A percentile compares a stretch with the other conserved stretches of the same genome.
Conservation (phyloP, 164 flowering plant genomes). For the Cinnamomum micranthum region DNA sequence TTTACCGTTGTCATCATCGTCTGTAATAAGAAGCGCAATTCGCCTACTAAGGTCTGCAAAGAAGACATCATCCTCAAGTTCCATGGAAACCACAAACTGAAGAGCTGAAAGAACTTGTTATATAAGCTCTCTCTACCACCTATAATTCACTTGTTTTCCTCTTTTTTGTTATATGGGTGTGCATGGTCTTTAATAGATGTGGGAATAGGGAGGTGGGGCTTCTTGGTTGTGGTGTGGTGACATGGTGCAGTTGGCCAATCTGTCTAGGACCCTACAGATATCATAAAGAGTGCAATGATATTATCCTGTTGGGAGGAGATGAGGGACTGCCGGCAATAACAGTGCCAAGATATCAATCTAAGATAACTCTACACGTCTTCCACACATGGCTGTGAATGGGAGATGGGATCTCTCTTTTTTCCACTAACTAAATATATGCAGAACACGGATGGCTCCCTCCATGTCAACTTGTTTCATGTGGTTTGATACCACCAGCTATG, state of each 20-base stretch:
- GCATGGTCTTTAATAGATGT: conserved; percentile 28
- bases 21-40: conserved; percentile 78
- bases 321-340: conserved; percentile 35
- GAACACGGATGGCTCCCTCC: background rate
- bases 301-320: conserved; percentile 45
- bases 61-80: conserved; percentile 64
- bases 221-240: conserved; percentile 46
- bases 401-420: conserved; percentile 1
- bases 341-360: conserved; percentile 40
- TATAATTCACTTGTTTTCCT: background rate
- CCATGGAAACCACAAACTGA: conserved; percentile 24
- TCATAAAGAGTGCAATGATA: conserved; percentile 32
- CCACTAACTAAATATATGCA: background rate
- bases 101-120: background rate
- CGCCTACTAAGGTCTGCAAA: conserved; percentile 76
- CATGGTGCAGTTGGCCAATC: conserved; percentile 48
- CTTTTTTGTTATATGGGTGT: background rate
- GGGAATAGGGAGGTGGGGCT: conserved; percentile 22
- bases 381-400: conserved; percentile 36
- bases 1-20: conserved; percentile 52
- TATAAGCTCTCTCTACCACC: background rate
- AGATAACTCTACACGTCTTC: conserved; percentile 31
- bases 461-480: background rate
- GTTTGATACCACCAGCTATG: background rate
- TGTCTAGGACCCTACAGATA: conserved; percentile 44